Evolutionary conservation across 2,329 filamentous ascomycete genomes (phyloP), one percentile per base, ranked within the genome.

Genomic region (Cercospora canescens): DNA sequence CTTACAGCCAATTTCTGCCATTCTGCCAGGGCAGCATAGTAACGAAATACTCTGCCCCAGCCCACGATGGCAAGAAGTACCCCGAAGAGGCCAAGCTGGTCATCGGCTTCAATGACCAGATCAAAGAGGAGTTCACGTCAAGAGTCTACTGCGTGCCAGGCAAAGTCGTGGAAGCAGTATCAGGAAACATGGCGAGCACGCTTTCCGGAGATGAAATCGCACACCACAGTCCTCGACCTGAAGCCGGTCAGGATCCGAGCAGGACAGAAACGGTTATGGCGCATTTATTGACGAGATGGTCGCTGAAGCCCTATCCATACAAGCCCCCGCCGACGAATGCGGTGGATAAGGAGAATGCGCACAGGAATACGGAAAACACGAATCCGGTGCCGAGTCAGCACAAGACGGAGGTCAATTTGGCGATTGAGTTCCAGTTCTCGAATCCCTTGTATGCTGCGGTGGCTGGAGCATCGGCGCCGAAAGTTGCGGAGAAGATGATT

Each of bases 371-470:
- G 21, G 81, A 83, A 78, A 77, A 82, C 70, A 77, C 82, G 69
- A 71, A 74, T 59, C 78, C 81, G 6, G 35, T 76, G 54, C 68
- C 76, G 66, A 72, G 71, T 64, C 74, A 76, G 69, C 76, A 84
- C 32, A 84, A 84, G 80, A 96, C 93, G 4, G 87, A 91, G 73
- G 92, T 98, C 14, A 84, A 87, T 72, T 80, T 99, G 71, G 83
- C 85, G 64, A 89, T 99, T 72, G 86, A 89, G 69, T 97, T 94
- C 77, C 87, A 90, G 78, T 97, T 99, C 77, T 85, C 88, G 72
- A 98, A 94, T 79, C 92, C 94, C n/a, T 78, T 97, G 64, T 96
- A 97, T 81, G 89, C 89, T 48, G 88, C 91, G 21, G 83, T 97
- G 76, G 95, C 94, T 77, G 86, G 88, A 39, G 90, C 91, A 35